Evolutionary conservation across 1,284 basidiomycete species (phyloP).

Genomic region (Fomitopsis palustris): DNA sequence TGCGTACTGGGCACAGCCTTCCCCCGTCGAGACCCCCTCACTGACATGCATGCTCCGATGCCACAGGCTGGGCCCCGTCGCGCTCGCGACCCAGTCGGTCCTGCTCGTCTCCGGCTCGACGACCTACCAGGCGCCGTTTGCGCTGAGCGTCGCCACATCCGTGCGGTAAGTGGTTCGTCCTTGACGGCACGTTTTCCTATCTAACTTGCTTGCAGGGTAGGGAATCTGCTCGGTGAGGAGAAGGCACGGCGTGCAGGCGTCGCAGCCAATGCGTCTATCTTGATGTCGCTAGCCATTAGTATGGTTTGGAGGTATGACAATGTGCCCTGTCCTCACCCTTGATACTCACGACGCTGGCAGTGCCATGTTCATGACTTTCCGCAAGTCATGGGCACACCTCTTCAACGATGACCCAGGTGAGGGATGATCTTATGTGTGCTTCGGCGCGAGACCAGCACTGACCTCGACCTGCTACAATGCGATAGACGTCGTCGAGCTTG

Average conservation of each 20-base stretch:
- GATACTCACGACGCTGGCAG: conserved; percentile 31
- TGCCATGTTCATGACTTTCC: conserved; percentile 68
- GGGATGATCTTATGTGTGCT: neutral
- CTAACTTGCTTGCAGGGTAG: conserved; percentile 46
- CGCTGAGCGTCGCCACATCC: conserved; percentile 77
- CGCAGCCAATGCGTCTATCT: conserved; percentile 57
- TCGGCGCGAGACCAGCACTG: neutral
- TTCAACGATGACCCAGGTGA: conserved; percentile 81
- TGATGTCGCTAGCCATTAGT: conserved; percentile 59
- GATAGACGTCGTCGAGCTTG: conserved; percentile 57
- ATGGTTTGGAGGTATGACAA: conserved; percentile 55
- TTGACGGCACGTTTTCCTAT: neutral
- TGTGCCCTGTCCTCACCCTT: neutral
- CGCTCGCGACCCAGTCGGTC: conserved; percentile 72
- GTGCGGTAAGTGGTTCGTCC: conserved; percentile 56
- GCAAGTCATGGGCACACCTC: conserved; percentile 73
- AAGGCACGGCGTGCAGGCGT: conserved; percentile 66
- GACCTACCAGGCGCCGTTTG: conserved; percentile 84
- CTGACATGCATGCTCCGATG: neutral
- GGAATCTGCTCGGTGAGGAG: conserved; percentile 77
- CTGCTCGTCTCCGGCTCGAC: conserved; percentile 72
- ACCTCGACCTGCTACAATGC: neutral
- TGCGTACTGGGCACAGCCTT: conserved; percentile 27
- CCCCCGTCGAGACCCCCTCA: neutral
- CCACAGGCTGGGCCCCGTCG: conserved; percentile 50